These are phyloP conservation scores for Podospora anserina DNA, from an alignment of 495 filamentous ascomycete species.

Conservation along the genomic window DNA sequence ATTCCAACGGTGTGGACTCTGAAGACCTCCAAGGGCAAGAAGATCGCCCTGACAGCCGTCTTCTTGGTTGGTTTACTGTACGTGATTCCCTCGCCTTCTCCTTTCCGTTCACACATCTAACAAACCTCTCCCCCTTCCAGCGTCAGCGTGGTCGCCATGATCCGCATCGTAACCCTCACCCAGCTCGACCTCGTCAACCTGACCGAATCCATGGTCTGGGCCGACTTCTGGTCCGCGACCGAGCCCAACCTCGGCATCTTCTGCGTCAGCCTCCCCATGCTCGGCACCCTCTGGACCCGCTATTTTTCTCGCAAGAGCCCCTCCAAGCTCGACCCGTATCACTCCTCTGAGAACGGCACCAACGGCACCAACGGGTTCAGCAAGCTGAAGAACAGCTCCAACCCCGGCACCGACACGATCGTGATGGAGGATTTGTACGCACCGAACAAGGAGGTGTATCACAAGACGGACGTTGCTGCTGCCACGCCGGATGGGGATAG, in stretches of 20 bases:
- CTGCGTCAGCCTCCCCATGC: slow-evolving; percentile 35
- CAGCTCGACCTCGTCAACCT: slow-evolving; percentile 23
- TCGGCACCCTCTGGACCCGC: slow-evolving; percentile 10
- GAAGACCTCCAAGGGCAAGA: slow-evolving; percentile 23
- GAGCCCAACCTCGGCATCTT: slow-evolving; percentile 34
- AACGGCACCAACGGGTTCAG: slow-evolving; percentile 14
- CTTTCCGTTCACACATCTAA: not conserved
- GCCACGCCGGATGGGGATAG: slow-evolving; percentile 8
- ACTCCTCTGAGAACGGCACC: slow-evolving; percentile 15
- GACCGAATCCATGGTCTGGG: slow-evolving; percentile 28
- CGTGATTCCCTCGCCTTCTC: not conserved
- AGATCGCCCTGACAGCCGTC: slow-evolving; percentile 27
- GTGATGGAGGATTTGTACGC: slow-evolving; percentile 21
- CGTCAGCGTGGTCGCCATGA: slow-evolving; percentile 28
- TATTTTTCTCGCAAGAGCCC: slow-evolving; percentile 15
- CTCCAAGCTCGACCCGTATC: slow-evolving; percentile 19
- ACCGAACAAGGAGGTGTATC: slow-evolving; percentile 15
- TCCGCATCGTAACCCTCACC: slow-evolving; percentile 30
- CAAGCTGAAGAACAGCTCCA: slow-evolving; percentile 13
- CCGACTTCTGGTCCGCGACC: slow-evolving; percentile 34
- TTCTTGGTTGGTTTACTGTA: slow-evolving; percentile 31
- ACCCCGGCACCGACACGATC: not conserved
- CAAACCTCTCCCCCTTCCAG: slow-evolving; percentile 7
- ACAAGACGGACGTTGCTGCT: slow-evolving; percentile 14
- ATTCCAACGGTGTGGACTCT: slow-evolving; percentile 24